These are phyloP conservation scores for Prunus kanzakura DNA, from an alignment of 306 rosid genomes.

Conservation along the genomic window DNA sequence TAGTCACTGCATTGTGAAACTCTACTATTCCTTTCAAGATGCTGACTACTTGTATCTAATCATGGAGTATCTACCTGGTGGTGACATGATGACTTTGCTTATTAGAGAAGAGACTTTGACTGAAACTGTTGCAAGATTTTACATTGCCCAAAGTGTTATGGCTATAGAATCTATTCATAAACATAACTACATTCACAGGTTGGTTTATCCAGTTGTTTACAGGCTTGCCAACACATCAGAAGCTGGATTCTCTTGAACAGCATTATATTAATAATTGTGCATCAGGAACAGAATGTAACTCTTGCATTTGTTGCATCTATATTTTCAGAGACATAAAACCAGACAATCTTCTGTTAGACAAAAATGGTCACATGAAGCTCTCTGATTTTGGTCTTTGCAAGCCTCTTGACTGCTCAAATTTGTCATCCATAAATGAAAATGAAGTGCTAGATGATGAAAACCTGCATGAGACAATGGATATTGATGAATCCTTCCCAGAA, in stretches of 20 bases:
- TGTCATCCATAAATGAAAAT: slow-evolving; percentile 69
- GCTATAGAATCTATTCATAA: slow-evolving; percentile 88
- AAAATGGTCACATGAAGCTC: slow-evolving; percentile 80
- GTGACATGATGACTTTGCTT: slow-evolving; percentile 93
- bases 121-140: slow-evolving; percentile 76
- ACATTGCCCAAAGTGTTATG: slow-evolving; percentile 65
- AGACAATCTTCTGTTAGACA: slow-evolving; percentile 86
- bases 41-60: slow-evolving; percentile 76
- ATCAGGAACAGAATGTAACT: background rate
- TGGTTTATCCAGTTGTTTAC: slow-evolving; percentile 19
- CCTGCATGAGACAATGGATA: slow-evolving; percentile 68
- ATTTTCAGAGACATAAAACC: slow-evolving; percentile 84
- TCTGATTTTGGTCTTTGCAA: slow-evolving; percentile 97
- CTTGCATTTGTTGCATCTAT: slow-evolving; percentile 8
- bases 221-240: background rate
- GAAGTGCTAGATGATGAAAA: slow-evolving; percentile 72
- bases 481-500: slow-evolving; percentile 41
- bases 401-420: slow-evolving; percentile 77
- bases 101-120: slow-evolving; percentile 95
- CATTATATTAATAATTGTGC: background rate
- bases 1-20: slow-evolving; percentile 85
- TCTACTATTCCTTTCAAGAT: slow-evolving; percentile 92
- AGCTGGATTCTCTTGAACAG: background rate
- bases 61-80: slow-evolving; percentile 97
- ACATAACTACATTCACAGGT: slow-evolving; percentile 91